Evolutionary conservation across 2,329 filamentous ascomycete genomes (phyloP).

Genomic region (Talaromyces sp.): DNA sequence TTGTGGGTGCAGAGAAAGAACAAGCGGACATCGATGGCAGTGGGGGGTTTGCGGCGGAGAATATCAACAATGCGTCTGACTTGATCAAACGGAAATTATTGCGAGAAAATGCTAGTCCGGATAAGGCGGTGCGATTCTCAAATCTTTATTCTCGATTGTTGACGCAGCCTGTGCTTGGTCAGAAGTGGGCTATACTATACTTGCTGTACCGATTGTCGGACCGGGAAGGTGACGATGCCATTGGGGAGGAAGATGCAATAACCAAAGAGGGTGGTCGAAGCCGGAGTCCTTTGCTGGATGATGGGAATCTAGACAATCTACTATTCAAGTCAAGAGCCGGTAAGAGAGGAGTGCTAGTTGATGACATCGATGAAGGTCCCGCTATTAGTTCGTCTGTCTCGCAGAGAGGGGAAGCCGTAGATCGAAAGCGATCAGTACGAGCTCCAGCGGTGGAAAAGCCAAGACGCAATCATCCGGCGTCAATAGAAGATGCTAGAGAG

Average conservation of each 20-base stretch:
- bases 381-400: conserved; percentile 42
- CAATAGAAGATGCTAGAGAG: conserved; percentile 22
- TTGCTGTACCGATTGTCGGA: conserved; percentile 81
- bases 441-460: conserved; percentile 22
- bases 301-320: conserved; percentile 38
- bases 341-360: conserved; percentile 24
- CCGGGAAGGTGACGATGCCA: conserved; percentile 38
- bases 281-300: conserved; percentile 40
- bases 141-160: conserved; percentile 87
- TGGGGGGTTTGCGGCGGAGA: conserved; percentile 33
- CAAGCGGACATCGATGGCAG: conserved; percentile 24
- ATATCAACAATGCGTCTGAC: conserved; percentile 85
- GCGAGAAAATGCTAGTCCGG: conserved; percentile 67
- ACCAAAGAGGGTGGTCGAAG: conserved; percentile 27
- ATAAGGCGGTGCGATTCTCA: conserved; percentile 76
- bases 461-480: conserved; percentile 21
- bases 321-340: conserved; percentile 28
- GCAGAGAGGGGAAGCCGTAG: conserved; percentile 29
- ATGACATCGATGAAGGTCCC: conserved; percentile 34
- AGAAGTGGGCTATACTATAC: conserved; percentile 96
- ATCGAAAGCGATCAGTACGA: conserved; percentile 27
- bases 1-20: conserved; percentile 13
- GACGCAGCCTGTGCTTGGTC: conserved; percentile 83
- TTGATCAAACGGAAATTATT: conserved; percentile 86
- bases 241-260: conserved; percentile 23